These are phyloP conservation scores for Kwoniella mangroviensis DNA, from an alignment of 768 basidiomycete species.

Conservation along the genomic window DNA sequence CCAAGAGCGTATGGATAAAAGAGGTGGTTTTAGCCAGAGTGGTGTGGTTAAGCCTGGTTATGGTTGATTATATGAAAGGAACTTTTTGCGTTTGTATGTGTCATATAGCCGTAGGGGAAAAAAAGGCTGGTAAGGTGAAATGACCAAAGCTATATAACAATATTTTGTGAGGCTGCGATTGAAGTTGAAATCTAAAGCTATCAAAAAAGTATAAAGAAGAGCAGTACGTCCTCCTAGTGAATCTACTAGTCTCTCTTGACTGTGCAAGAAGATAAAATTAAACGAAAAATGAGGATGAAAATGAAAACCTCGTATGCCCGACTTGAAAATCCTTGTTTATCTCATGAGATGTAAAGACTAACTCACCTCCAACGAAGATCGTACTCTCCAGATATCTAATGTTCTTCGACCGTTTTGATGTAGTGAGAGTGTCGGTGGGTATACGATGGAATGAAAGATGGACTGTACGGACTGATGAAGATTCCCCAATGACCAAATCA, in stretches of 20 bases:
- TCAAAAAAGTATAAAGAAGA: not conserved
- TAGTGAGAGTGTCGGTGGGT: too few species aligned
- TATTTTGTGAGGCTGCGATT: slow-evolving; percentile 1
- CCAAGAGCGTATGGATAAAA: slow-evolving; percentile 3
- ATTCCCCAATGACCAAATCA: not conserved
- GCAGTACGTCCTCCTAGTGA: not conserved
- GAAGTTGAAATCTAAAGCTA: slow-evolving; percentile 2
- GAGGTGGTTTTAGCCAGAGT: not conserved
- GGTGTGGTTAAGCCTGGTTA: not conserved
- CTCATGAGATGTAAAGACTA: not conserved
- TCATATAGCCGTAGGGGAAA: not conserved
- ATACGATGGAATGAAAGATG: too few species aligned
- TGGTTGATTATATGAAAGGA: not conserved
- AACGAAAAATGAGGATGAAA: not conserved
- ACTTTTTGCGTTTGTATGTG: not conserved
- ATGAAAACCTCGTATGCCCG: slow-evolving; percentile 6
- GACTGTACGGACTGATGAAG: not conserved
- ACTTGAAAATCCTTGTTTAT: not conserved
- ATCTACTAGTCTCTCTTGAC: too few species aligned
- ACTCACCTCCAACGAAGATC: not conserved
- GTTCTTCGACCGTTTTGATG: not conserved
- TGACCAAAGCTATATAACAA: not conserved
- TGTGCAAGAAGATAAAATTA: too few species aligned
- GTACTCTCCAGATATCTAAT: not conserved
- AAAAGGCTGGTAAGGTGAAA: slow-evolving; percentile 3